These are phyloP conservation scores for Parathielavia appendiculata DNA, from an alignment of 495 filamentous ascomycete genomes.

Conservation along the genomic window DNA sequence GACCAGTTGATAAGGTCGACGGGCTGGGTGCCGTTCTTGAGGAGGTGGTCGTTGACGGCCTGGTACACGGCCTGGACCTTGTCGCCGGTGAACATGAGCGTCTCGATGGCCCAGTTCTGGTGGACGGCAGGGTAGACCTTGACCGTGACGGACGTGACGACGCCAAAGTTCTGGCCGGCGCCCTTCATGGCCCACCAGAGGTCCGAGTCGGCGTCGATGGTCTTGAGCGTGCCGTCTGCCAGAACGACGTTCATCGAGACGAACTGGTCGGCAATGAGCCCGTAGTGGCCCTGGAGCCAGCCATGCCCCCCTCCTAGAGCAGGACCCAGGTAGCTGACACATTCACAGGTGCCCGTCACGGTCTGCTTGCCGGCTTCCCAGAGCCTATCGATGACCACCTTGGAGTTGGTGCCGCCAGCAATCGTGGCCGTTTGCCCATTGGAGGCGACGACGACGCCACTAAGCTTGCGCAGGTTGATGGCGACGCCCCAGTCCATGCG, in stretches of 20 bases:
- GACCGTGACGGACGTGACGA: conserved; percentile 47
- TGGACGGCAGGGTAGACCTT: conserved; percentile 43
- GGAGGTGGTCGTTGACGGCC: conserved; percentile 41
- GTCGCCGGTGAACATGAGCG: conserved; percentile 43
- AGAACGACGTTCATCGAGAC: conserved; percentile 51
- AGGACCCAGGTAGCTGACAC: conserved; percentile 51
- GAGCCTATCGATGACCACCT: conserved; percentile 33
- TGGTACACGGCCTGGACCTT: conserved; percentile 48
- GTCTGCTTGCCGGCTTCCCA: conserved; percentile 38
- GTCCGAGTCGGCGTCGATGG: conserved; percentile 38
- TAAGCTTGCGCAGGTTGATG: conserved; percentile 43
- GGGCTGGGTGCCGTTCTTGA: conserved; percentile 38
- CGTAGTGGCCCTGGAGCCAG: conserved; percentile 53
- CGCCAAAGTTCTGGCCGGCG: conserved; percentile 60
- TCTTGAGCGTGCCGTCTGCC: conserved; percentile 48
- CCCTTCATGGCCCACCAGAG: conserved; percentile 56
- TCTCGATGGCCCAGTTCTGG: conserved; percentile 41
- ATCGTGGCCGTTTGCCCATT: conserved; percentile 47
- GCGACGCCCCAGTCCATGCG: conserved; percentile 46
- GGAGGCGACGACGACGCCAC: conserved; percentile 36
- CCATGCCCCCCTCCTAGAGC: conserved; percentile 60
- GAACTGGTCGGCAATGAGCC: conserved; percentile 56
- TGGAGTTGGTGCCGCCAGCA: conserved; percentile 45
- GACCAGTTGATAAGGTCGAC: conserved; percentile 47
- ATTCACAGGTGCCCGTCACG: conserved; percentile 52